Percentiles rank a stretch among this genome's conserved stretches.
Conservation (phyloP, 805 yeast species). For the Candida sphagnicola region DNA sequence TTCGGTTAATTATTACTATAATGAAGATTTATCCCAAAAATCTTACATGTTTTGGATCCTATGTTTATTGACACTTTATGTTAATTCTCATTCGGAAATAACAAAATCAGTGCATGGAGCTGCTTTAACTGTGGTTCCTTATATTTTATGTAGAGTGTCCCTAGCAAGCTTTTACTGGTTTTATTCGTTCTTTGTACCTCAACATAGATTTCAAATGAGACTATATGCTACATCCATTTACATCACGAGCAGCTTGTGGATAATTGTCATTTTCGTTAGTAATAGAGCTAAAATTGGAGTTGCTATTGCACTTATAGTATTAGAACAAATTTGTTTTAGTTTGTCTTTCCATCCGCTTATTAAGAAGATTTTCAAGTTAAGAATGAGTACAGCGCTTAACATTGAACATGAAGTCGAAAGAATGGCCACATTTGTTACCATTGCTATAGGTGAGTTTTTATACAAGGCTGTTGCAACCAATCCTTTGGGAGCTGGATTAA, state of each 20-base stretch:
- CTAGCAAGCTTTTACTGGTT: slow-evolving; percentile 25
- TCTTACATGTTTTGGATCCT: slow-evolving; percentile 51
- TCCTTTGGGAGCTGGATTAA: slow-evolving; percentile 47
- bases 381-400: slow-evolving; percentile 55
- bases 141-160: slow-evolving; percentile 44
- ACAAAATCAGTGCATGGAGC: slow-evolving; percentile 34
- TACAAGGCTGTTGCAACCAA: slow-evolving; percentile 47
- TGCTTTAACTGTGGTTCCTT: slow-evolving; percentile 45
- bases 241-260: slow-evolving; percentile 43
- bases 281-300: slow-evolving; percentile 45
- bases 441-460: slow-evolving; percentile 63
- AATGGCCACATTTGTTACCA: slow-evolving; percentile 52
- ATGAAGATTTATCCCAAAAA: slow-evolving; percentile 55
- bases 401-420: slow-evolving; percentile 68
- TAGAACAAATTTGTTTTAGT: slow-evolving; percentile 40
- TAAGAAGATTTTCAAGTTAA: slow-evolving; percentile 39
- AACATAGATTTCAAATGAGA: slow-evolving; percentile 50
- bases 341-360: slow-evolving; percentile 44
- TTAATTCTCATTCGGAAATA: slow-evolving; percentile 42
- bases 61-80: slow-evolving; percentile 45
- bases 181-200: slow-evolving; percentile 45
- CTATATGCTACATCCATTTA: slow-evolving; percentile 29
- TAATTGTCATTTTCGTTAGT: slow-evolving; percentile 45
- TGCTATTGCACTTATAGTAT: slow-evolving; percentile 32
- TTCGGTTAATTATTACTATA: slow-evolving; percentile 59